A percentile compares a stretch with the other conserved stretches of the same genome.
Evolutionary conservation across 306 rosid genomes (phyloP).

Genomic region (Sindora glabra): DNA sequence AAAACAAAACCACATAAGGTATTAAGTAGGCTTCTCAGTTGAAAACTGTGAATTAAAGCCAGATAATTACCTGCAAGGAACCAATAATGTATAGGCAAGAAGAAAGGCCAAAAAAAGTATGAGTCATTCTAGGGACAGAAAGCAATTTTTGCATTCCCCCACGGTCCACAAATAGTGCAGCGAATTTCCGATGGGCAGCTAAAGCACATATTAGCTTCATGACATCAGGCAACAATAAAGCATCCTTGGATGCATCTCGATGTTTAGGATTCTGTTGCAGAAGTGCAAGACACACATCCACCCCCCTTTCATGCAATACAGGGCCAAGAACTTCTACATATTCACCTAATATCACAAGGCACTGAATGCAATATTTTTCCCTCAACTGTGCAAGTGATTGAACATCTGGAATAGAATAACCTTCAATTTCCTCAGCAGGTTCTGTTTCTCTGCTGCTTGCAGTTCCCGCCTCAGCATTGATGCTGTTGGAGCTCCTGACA

Average conservation of each 20-base stretch:
- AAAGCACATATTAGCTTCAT: constrained; percentile 95
- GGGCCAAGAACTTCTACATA: constrained; percentile 99
- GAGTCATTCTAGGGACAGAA: constrained; percentile 81
- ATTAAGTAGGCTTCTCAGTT: neutral
- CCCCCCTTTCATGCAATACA: constrained; percentile 90
- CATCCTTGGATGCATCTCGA: constrained; percentile 52
- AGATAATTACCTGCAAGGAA: constrained; percentile 73
- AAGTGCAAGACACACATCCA: constrained; percentile 84
- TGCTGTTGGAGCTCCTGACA: constrained; percentile 51
- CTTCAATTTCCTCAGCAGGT: constrained; percentile 56
- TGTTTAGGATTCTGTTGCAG: constrained; percentile 76
- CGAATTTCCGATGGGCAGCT: constrained; percentile 96
- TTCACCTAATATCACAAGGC: constrained; percentile 88
- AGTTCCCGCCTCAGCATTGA: constrained; percentile 30
- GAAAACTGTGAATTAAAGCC: neutral
- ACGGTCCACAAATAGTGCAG: constrained; percentile 92
- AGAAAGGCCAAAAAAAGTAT: constrained; percentile 82
- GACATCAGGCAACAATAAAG: constrained; percentile 72
- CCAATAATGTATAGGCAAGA: constrained; percentile 88
- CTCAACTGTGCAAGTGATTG: constrained; percentile 70
- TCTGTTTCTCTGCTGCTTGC: constrained; percentile 36
- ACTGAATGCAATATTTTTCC: constrained; percentile 92
- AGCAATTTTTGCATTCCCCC: constrained; percentile 95
- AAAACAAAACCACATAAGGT: neutral
- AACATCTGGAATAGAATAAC: constrained; percentile 59